Evolutionary conservation across 495 filamentous ascomycete genomes (phyloP), one percentile per base, ranked within the genome.

Genomic region (Penicillium chermesinum): DNA sequence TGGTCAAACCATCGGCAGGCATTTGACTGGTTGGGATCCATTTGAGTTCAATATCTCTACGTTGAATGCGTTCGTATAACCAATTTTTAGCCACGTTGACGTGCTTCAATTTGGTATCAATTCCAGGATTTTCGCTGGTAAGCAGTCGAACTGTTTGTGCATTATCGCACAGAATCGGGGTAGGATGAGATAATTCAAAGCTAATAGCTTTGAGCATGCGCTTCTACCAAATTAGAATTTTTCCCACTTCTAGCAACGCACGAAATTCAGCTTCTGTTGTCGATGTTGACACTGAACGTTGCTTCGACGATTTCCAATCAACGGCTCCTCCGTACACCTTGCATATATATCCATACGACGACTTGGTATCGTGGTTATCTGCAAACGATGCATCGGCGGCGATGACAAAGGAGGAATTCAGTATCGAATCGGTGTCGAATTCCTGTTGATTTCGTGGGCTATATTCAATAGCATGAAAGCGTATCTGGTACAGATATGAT

Each of bases 291-390:
- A 66, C 54, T 2, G 49, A 61, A n/a, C 19, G 20, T 34, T 66
- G 46, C 22, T 57, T 63, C 0, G 32, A 38, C 9, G 55, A 47
- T 46, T 52, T 51, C 54, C 33, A 66, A 20, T 66, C 54, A 12
- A 66, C 38, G 19, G 49, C 37, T 6, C 53, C 48, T 0, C 44
- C 43, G 27, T 49, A 65, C 10, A 60, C 17, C 21, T 41, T 8
- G 19, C 39, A 58, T 20, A 52, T 40, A 49, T 49, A 60, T 9
- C 56, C 53, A 41, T 20, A 41, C 15, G 59, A 53, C 36, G 50
- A 57, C 13, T 49, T 53, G 12, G 49, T 25, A 27, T 51, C 47
- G 7, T 17, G 1, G 40, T 62, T 27, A 46, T 65, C 57, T 13
- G 33, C 47, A 10, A 37, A 63, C 9, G 53, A 55, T 9, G 52